Evolutionary conservation across 2,329 filamentous ascomycete species (phyloP).

Genomic region (Alternaria conjuncta): DNA sequence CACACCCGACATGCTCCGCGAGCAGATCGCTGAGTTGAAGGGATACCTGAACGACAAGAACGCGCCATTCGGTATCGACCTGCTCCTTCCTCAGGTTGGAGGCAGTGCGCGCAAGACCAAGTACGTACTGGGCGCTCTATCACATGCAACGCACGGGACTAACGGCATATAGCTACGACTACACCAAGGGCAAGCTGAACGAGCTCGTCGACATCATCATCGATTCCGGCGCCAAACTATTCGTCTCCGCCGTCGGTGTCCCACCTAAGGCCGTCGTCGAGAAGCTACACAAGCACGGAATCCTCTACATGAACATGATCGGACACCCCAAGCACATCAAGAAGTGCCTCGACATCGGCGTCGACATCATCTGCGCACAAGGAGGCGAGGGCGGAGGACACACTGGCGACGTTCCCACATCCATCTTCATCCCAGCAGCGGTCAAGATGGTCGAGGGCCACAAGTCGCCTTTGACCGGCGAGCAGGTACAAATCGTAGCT

Average conservation of each 20-base stretch:
- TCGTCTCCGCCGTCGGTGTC: constrained; percentile 95
- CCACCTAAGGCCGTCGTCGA: constrained; percentile 90
- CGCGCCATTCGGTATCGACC: constrained; percentile 92
- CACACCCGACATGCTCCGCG: constrained; percentile 94
- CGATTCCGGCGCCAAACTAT: constrained; percentile 86
- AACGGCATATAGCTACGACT: constrained; percentile 78
- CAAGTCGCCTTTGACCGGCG: constrained; percentile 85
- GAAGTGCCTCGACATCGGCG: constrained; percentile 88
- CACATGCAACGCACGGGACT: constrained; percentile 1
- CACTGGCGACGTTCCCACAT: constrained; percentile 91
- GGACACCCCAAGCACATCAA: constrained; percentile 98
- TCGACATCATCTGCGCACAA: constrained; percentile 97
- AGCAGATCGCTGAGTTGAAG: constrained; percentile 96
- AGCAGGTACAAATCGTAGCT: constrained; percentile 88
- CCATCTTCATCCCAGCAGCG: constrained; percentile 89
- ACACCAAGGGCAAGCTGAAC: constrained; percentile 97
- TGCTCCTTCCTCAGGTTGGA: constrained; percentile 92
- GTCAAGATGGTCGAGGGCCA: constrained; percentile 79
- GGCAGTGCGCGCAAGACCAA: constrained; percentile 96
- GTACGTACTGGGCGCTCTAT: constrained; percentile 50
- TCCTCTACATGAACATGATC: constrained; percentile 99
- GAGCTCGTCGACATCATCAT: constrained; percentile 92
- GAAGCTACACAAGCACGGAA: constrained; percentile 81
- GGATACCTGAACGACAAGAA: constrained; percentile 86
- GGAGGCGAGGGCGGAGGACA: constrained; percentile 97